Percentiles rank a stretch among this genome's conserved stretches.
These are phyloP conservation scores for Syzygium aqueum DNA, from an alignment of 345 rosid species.

Conservation along the genomic window DNA sequence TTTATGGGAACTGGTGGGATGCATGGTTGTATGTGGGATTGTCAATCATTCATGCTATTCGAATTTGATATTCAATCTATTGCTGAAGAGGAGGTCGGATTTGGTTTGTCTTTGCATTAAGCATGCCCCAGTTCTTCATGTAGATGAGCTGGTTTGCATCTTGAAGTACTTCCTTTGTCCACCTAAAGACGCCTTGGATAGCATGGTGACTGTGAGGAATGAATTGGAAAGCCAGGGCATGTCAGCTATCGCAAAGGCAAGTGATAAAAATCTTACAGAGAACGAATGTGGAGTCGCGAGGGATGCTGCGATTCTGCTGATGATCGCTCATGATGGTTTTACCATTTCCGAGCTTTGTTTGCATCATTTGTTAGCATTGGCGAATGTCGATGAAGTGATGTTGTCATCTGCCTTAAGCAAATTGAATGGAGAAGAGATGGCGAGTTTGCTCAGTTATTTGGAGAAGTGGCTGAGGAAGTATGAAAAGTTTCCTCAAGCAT, in stretches of 20 bases:
- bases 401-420: slow-evolving; percentile 50
- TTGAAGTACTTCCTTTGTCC: slow-evolving; percentile 78
- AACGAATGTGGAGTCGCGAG: slow-evolving; percentile 35
- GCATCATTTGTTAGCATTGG: slow-evolving; percentile 57
- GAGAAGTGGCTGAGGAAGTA: slow-evolving; percentile 80
- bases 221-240: slow-evolving; percentile 70
- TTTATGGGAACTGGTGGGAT: slow-evolving; percentile 64
- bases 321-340: slow-evolving; percentile 82
- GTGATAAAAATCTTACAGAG: slow-evolving; percentile 16
- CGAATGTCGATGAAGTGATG: slow-evolving; percentile 48
- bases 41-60: slow-evolving; percentile 44
- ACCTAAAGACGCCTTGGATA: slow-evolving; percentile 38
- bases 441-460: slow-evolving; percentile 46
- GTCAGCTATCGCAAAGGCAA: slow-evolving; percentile 42
- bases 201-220: slow-evolving; percentile 51
- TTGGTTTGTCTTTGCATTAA: slow-evolving; percentile 50
- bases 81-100: slow-evolving; percentile 51
- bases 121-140: slow-evolving; percentile 60
- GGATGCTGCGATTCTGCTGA: slow-evolving; percentile 69
- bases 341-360: slow-evolving; percentile 60
- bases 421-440: slow-evolving; percentile 59
- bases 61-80: slow-evolving; percentile 37
- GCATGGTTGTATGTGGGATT: slow-evolving; percentile 35
- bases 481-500: slow-evolving; percentile 66
- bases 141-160: slow-evolving; percentile 44